phyloP scores from a whole-genome alignment of 331 rosid genomes.

The Phaseolus coccineus region DNA sequence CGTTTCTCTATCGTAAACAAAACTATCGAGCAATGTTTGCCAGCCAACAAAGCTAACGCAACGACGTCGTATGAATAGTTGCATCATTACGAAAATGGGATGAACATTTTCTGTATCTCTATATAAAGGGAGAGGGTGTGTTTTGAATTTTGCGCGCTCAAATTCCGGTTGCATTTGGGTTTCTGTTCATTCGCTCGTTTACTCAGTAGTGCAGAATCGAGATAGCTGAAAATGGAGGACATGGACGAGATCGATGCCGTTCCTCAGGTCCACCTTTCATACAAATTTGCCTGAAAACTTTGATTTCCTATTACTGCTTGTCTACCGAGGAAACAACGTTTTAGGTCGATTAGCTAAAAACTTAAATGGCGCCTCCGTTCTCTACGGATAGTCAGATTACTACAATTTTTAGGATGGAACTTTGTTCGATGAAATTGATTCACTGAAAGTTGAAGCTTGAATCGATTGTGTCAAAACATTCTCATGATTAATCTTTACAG shows the following conservation, averaged over 20 bases:
- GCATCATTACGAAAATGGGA: not conserved
- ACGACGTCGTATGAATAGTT: slow-evolving; percentile 12
- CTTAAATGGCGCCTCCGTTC: slow-evolving; percentile 15
- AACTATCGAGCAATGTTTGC: not conserved
- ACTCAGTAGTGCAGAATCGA: slow-evolving; percentile 7
- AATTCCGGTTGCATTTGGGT: not conserved
- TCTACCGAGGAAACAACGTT: slow-evolving; percentile 32
- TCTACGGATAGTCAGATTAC: not conserved
- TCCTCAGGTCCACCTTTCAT: slow-evolving; percentile 69
- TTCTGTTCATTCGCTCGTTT: slow-evolving; percentile 9
- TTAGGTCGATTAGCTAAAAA: slow-evolving; percentile 25
- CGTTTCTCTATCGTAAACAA: no score
- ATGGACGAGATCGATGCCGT: slow-evolving; percentile 83
- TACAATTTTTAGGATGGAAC: no score
- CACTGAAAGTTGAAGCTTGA: slow-evolving; percentile 35
- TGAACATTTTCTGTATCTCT: not conserved
- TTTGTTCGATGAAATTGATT: slow-evolving; percentile 21
- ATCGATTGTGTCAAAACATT: not conserved
- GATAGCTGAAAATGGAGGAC: slow-evolving; percentile 69
- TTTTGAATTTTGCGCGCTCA: slow-evolving; percentile 35
- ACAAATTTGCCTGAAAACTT: slow-evolving; percentile 29
- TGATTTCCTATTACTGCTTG: slow-evolving; percentile 41
- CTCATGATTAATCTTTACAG: slow-evolving; percentile 16
- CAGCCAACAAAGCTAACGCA: not conserved
- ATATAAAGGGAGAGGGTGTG: slow-evolving; percentile 33